These are phyloP conservation scores for Penicillium occitanis DNA, from an alignment of 2,329 filamentous ascomycete genomes.

Conservation along the genomic window DNA sequence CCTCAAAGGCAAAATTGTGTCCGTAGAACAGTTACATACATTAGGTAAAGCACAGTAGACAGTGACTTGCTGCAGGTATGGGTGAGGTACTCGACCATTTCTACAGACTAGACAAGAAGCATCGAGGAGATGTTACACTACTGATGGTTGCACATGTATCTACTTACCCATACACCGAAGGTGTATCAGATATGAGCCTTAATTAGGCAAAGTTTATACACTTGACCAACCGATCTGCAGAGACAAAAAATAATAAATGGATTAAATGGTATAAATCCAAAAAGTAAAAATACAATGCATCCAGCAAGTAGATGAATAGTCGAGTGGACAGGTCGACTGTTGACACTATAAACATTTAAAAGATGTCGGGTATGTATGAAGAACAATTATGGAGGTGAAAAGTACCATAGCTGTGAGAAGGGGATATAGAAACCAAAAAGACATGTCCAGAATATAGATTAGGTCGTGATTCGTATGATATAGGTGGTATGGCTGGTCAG, in stretches of 20 bases:
- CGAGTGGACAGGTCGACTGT: conserved; percentile 6
- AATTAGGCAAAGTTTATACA: neutral
- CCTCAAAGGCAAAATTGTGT: neutral
- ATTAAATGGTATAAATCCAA: conserved; percentile 9
- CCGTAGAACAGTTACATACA: neutral
- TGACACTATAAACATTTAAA: conserved; percentile 16
- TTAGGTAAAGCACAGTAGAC: neutral
- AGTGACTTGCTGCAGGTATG: neutral
- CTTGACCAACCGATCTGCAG: neutral
- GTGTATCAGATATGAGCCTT: neutral
- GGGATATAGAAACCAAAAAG: neutral
- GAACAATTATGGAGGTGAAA: neutral
- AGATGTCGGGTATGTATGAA: conserved; percentile 17
- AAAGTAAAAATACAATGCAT: conserved; percentile 15
- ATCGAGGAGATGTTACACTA: neutral
- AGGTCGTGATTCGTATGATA: conserved; percentile 18
- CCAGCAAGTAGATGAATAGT: conserved; percentile 3
- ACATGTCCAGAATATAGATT: conserved; percentile 12
- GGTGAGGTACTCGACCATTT: neutral
- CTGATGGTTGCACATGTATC: neutral
- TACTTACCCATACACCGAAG: neutral
- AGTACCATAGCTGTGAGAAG: neutral
- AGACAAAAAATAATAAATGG: neutral
- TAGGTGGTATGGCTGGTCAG: conserved; percentile 10
- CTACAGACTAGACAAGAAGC: neutral